Conservation (phyloP, 345 rosid species). For the Pugionium dolabratum region DNA sequence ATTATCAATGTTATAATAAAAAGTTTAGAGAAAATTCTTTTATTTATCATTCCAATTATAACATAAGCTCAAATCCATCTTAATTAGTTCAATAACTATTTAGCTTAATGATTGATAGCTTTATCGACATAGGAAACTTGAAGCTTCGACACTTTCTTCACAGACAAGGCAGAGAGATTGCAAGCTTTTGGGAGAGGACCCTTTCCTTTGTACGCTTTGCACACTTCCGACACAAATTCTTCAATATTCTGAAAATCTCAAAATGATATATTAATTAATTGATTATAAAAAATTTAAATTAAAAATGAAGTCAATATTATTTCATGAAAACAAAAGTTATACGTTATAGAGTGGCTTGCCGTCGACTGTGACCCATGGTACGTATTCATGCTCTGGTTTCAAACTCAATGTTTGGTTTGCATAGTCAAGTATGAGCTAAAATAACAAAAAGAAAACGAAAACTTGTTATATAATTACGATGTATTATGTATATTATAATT, state of each 20-base stretch:
- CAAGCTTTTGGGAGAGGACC: constrained; percentile 23
- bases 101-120: background rate
- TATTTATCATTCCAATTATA: too few species aligned
- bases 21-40: too few species aligned
- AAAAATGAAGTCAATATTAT: background rate
- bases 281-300: background rate
- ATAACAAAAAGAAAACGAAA: background rate
- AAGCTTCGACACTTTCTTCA: background rate
- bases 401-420: constrained; percentile 33
- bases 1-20: too few species aligned
- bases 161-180: background rate
- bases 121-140: constrained; percentile 22
- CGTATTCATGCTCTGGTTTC: constrained; percentile 20
- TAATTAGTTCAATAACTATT: too few species aligned
- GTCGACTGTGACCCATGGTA: constrained; percentile 41
- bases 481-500: background rate
- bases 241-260: background rate
- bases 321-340: constrained; percentile 5
- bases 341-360: constrained; percentile 24
- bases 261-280: background rate
- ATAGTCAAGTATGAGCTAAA: constrained; percentile 34
- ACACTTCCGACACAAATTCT: constrained; percentile 25
- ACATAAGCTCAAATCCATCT: too few species aligned
- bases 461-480: background rate
- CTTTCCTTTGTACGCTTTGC: constrained; percentile 38